Conservation (phyloP, 2,329 filamentous ascomycete genomes). For the Pseudocercospora fuligena region DNA sequence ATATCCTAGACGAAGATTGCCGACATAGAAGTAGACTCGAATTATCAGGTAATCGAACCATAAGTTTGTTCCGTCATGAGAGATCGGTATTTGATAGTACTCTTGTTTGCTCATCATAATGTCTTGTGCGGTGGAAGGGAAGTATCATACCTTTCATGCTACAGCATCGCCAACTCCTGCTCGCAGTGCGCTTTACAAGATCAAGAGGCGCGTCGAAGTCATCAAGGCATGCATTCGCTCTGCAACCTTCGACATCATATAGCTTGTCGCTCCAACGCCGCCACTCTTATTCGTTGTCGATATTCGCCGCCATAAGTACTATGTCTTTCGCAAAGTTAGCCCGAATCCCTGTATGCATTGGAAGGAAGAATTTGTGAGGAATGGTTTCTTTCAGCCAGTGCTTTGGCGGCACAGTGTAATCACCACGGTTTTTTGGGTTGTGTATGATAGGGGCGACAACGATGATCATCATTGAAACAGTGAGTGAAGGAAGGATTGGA, state of each 20-base stretch:
- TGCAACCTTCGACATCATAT: background rate
- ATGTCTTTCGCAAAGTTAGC: constrained; percentile 19
- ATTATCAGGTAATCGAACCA: constrained; percentile 56
- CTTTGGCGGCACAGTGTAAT: constrained; percentile 66
- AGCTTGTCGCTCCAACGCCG: background rate
- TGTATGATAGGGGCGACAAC: constrained; percentile 69
- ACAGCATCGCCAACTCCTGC: background rate
- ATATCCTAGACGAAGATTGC: background rate
- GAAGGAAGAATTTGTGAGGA: constrained; percentile 14
- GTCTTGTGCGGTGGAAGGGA: background rate
- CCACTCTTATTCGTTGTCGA: background rate
- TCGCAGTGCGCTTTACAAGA: background rate
- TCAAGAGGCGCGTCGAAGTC: background rate
- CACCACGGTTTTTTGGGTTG: constrained; percentile 51
- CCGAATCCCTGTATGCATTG: constrained; percentile 5
- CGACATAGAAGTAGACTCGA: background rate
- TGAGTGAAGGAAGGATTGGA: constrained; percentile 27
- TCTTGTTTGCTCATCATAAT: constrained; percentile 51
- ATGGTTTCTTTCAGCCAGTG: constrained; percentile 56
- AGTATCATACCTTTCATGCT: constrained; percentile 15
- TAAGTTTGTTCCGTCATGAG: constrained; percentile 48
- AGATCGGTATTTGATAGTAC: constrained; percentile 58
- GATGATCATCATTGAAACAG: constrained; percentile 58
- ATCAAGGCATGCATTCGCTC: background rate
- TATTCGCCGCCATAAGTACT: background rate